Base-by-base conservation (phyloP, 495 filamentous ascomycete genomes). In the Hypoxylon cercidicola region DNA sequence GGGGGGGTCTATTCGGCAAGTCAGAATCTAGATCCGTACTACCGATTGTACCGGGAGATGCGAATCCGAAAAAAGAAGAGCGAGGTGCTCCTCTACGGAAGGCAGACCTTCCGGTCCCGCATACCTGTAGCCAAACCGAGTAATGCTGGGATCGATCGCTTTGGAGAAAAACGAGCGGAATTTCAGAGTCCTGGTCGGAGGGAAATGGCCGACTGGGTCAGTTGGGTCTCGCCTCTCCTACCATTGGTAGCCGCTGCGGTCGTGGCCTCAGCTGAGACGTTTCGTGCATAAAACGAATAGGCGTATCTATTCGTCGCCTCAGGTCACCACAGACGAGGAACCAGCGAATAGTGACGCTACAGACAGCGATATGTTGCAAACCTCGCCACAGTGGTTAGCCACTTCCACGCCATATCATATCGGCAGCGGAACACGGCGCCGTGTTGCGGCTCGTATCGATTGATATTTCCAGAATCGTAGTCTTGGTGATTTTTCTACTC, bases 11-110 rank as follows among this genome's bases (percentile, higher is more conserved):
- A 18, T 1, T 55, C 65, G 55, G 60, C 65, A 60, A 68, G 65
- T 68, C 61, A 69, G 61, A 54, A 69, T 57, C 66, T 65, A 61
- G 56, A 60, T 53, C 56, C 25, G 53, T 40, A 65, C 60, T 69
- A 47, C 62, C 62, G 57, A 69, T 16, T 58, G 51, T 23, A 51
- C 51, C 46, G 49, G 37, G 37, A 37, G 37, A 35, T 63, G 63
- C 65, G 18, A 68, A 68, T 60, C 13, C 30, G 60, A 60, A 60
- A 68, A 67, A 64, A 45, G 65, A 68, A 55, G 55, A 55, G 34
- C 60, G 47, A 5, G 44, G 54, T 28, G 37, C 49, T 55, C 44
- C 55, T 64, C 52, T 34, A 35, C 35, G 41, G 6, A 56, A 25
- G 65, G 60, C 60, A 44, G 46, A 50, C 40, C 23, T 51, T 44